These are phyloP conservation scores for Grosmannia clavigera DNA, from an alignment of 2,329 filamentous ascomycete genomes.

Conservation along the genomic window DNA sequence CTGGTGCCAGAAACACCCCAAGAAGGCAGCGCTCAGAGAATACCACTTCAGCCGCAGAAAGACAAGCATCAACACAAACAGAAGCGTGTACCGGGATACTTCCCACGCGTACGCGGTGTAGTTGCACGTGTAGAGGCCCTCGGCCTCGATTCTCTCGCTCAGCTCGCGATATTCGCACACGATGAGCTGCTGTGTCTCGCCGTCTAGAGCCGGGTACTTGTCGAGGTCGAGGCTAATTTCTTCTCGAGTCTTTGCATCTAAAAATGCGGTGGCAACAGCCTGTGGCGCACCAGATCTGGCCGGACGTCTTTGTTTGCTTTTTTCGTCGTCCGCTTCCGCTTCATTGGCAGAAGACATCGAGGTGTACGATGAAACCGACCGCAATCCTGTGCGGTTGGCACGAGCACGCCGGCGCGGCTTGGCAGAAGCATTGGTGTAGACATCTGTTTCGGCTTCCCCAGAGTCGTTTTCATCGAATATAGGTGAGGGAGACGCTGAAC, in stretches of 20 bases:
- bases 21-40: slow-evolving; percentile 53
- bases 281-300: not conserved
- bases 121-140: slow-evolving; percentile 73
- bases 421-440: not conserved
- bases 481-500: slow-evolving; percentile 30
- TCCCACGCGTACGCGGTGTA: slow-evolving; percentile 73
- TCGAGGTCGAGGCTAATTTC: slow-evolving; percentile 64
- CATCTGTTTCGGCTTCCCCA: slow-evolving; percentile 3
- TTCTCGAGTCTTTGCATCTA: slow-evolving; percentile 61
- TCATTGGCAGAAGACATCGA: slow-evolving; percentile 32
- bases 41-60: slow-evolving; percentile 56
- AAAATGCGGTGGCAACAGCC: slow-evolving; percentile 39
- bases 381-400: not conserved
- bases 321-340: slow-evolving; percentile 23
- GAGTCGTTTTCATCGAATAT: slow-evolving; percentile 30
- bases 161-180: slow-evolving; percentile 71
- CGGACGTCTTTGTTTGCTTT: not conserved
- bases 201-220: slow-evolving; percentile 71
- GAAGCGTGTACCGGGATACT: slow-evolving; percentile 53
- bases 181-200: slow-evolving; percentile 60
- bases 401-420: not conserved
- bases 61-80: slow-evolving; percentile 50
- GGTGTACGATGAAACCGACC: slow-evolving; percentile 46
- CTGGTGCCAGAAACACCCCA: slow-evolving; percentile 88
- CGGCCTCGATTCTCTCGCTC: slow-evolving; percentile 55